Percentiles rank a stretch among this genome's conserved stretches.
phyloP scores from a whole-genome alignment of 1,139 yeast species.

The Sugiyamaella japonica region DNA sequence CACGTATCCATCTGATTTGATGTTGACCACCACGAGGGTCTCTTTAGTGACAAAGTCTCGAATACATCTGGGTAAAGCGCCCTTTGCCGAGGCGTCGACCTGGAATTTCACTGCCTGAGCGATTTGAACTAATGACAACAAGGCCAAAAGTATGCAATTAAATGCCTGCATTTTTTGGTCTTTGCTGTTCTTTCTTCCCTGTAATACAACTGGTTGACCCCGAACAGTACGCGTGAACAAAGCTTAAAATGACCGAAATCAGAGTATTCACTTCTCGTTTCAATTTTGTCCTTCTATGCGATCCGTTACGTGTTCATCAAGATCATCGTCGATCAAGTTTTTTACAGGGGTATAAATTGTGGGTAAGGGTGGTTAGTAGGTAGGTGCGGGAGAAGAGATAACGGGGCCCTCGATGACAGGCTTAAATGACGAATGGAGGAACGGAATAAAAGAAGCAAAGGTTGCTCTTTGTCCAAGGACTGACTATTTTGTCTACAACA shows the following conservation, averaged over 20 bases:
- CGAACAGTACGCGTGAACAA: constrained; percentile 3
- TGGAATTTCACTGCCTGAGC: constrained; percentile 39
- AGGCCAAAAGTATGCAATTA: constrained; percentile 1
- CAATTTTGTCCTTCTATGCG: constrained; percentile 11
- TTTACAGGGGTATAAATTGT: constrained; percentile 5
- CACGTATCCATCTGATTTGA: constrained; percentile 65
- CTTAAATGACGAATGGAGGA: no score
- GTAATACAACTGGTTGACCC: not conserved
- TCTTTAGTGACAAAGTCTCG: constrained; percentile 86
- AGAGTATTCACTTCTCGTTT: not conserved
- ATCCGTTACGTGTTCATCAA: constrained; percentile 11
- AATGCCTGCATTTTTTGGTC: not conserved
- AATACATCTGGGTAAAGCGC: constrained; percentile 59
- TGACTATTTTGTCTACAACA: no score
- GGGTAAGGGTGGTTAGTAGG: no score
- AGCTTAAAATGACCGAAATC: not conserved
- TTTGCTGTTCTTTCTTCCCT: not conserved
- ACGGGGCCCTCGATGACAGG: no score
- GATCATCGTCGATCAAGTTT: constrained; percentile 1
- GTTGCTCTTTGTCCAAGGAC: no score
- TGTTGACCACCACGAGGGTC: constrained; percentile 73
- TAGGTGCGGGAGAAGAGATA: no score
- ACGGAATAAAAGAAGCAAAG: no score
- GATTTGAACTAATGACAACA: constrained; percentile 7
- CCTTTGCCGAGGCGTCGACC: constrained; percentile 38